Conservation (phyloP, 192 early-diverging fungal genomes). For the Geranomyces michiganensis region DNA sequence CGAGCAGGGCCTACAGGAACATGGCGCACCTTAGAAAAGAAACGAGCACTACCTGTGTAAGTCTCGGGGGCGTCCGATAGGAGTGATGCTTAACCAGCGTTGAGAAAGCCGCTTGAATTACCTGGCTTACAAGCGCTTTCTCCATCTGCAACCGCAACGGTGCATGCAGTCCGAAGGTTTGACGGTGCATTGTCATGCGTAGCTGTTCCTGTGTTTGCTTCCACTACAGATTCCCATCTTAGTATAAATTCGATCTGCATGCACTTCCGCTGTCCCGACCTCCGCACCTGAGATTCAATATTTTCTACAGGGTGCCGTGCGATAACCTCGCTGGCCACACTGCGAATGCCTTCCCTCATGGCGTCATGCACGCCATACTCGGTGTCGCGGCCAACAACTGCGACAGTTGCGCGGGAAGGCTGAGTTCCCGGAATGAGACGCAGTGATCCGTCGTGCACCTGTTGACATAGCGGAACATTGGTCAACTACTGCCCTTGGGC, state of each 20-base stretch:
- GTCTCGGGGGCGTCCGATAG: no score
- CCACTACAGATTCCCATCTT: constrained; percentile 62
- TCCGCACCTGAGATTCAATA: constrained; percentile 63
- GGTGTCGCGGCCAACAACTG: constrained; percentile 45
- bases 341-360: constrained; percentile 71
- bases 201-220: constrained; percentile 79
- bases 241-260: no score
- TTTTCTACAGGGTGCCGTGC: constrained; percentile 81
- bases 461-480: no score
- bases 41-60: no score
- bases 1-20: constrained; percentile 61
- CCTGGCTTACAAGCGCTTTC: constrained; percentile 62
- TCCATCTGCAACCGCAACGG: constrained; percentile 95
- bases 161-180: constrained; percentile 84
- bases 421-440: constrained; percentile 29
- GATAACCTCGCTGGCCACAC: constrained; percentile 66
- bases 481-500: no score
- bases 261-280: no score
- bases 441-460: constrained; percentile 8
- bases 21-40: constrained; percentile 42
- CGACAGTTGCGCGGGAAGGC: constrained; percentile 10
- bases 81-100: no score
- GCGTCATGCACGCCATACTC: constrained; percentile 83
- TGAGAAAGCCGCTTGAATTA: constrained; percentile 1
- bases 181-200: constrained; percentile 78